Conservation (phyloP, 805 yeast genomes). For the Candida golubevii region DNA sequence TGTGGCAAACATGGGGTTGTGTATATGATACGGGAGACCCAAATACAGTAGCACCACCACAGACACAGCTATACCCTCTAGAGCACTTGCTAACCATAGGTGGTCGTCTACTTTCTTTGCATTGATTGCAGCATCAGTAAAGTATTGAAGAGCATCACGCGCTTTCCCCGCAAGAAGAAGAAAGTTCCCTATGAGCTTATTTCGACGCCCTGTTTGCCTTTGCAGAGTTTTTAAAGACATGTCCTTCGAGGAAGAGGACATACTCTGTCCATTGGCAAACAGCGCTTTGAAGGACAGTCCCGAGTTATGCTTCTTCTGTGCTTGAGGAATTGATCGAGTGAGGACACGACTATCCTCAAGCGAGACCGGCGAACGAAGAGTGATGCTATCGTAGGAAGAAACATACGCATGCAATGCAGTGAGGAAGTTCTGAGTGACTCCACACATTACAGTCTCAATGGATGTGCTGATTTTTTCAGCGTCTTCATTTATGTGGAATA, state of each 20-base stretch:
- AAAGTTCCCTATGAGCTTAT: conserved; percentile 72
- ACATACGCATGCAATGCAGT: conserved; percentile 63
- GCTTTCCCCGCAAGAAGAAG: conserved; percentile 77
- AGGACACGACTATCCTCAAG: conserved; percentile 47
- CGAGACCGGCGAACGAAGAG: conserved; percentile 77
- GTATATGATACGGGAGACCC: conserved; percentile 48
- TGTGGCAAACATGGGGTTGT: conserved; percentile 31
- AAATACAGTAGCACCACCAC: conserved; percentile 56
- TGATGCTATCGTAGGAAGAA: conserved; percentile 69
- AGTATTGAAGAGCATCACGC: conserved; percentile 62
- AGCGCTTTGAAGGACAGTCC: conserved; percentile 36
- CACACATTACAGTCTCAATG: conserved; percentile 67
- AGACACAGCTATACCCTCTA: conserved; percentile 77
- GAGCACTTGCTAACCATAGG: conserved; percentile 82
- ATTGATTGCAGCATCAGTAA: conserved; percentile 65
- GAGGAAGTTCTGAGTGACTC: conserved; percentile 61
- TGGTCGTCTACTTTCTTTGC: conserved; percentile 65
- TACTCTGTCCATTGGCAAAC: conserved; percentile 16
- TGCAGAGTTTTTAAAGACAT: conserved; percentile 32
- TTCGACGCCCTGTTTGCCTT: conserved; percentile 65
- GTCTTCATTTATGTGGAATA: conserved; percentile 25
- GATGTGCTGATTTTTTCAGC: conserved; percentile 25
- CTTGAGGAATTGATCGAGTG: conserved; percentile 35
- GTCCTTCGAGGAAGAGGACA: conserved; percentile 17
- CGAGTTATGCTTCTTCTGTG: conserved; percentile 41